Conservation (phyloP, 208 protist species). For the Crithidia sp. region DNA sequence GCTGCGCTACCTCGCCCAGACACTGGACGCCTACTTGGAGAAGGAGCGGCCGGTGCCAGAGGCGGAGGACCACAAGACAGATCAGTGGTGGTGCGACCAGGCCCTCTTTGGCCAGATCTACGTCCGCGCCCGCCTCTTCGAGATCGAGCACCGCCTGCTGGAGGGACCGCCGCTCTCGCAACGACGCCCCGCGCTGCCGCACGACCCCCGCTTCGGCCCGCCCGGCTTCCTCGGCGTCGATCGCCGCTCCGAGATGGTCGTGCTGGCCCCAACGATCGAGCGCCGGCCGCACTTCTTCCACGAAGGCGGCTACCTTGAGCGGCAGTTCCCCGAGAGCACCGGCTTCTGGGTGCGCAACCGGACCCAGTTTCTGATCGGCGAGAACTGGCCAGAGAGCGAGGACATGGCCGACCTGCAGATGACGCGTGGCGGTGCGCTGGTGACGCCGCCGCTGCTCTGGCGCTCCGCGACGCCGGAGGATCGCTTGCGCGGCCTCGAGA, state of each 20-base stretch:
- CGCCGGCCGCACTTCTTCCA: conserved; percentile 19
- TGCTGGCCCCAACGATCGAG: conserved; percentile 20
- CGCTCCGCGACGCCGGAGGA: conserved; percentile 28
- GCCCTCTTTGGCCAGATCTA: conserved; percentile 38
- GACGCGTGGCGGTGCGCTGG: conserved; percentile 22
- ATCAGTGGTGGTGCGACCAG: conserved; percentile 40
- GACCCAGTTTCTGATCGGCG: conserved; percentile 20
- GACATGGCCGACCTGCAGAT: neutral
- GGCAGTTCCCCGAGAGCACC: conserved; percentile 10
- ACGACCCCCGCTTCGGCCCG: conserved; percentile 12
- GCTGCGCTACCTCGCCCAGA: conserved; percentile 21
- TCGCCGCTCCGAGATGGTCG: conserved; percentile 29
- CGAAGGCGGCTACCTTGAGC: conserved; percentile 26
- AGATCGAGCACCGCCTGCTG: conserved; percentile 38
- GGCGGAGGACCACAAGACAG: conserved; percentile 12
- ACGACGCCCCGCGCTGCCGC: conserved; percentile 11
- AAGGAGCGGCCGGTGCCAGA: conserved; percentile 23
- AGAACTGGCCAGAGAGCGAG: conserved; percentile 13
- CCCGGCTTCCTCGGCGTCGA: conserved; percentile 22
- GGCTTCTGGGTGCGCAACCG: conserved; percentile 14
- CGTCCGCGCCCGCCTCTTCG: conserved; percentile 30
- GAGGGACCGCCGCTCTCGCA: conserved; percentile 7
- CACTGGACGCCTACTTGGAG: conserved; percentile 19
- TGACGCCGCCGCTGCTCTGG: conserved; percentile 35
- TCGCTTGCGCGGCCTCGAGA: conserved; percentile 8